Evolutionary conservation across 495 filamentous ascomycete genomes (phyloP), one percentile per base, ranked within the genome.

Genomic region (Rostrohypoxylon terebratum): DNA sequence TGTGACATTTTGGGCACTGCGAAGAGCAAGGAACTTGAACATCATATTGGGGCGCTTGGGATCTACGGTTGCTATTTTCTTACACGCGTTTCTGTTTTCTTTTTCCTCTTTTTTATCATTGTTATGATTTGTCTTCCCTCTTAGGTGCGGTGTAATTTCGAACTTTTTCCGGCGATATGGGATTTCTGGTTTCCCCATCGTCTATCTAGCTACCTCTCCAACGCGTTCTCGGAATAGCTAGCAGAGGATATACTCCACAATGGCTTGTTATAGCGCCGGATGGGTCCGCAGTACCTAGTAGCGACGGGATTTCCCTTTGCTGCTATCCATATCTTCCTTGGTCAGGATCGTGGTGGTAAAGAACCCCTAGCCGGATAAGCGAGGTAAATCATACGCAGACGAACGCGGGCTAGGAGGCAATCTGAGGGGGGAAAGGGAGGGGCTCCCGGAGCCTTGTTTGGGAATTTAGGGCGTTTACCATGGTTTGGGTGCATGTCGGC

Each of bases 1-100:
- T 25, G 57, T 63, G 58, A 58, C 71, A 67, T 74, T 67, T 51
- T 25, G 62, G 71, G 62, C 65, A 65, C 66, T 73, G 50, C 57
- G 60, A 73, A 45, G 60, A 65, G 71, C 60, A 61, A 69, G 65
- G 71, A 70, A 59, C 59, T 67, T 57, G 42, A 73, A 69, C 42
- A 72, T 72, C 63, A 68, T 70, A 53, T 69, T 62, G 60, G 40
- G 66, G 71, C 62, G 66, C 71, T 67, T 53, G 66, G 36, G 71
- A 63, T 69, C 51, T 74, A 74, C 33, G 58, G 58, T 58, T 55
- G 48, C 33, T 57, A 18, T 62, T 34, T 18, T 33, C 6, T 28
- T 33, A 21, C 33, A 40, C 34, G 2, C 34, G 54, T 73, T 60
- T 3, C 40, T 44, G 4, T n/a, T 44, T n/a, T 44, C 11, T 21